Evolutionary conservation across 176 grass and related monocot species (phyloP).

Genomic region (Typha latifolia): DNA sequence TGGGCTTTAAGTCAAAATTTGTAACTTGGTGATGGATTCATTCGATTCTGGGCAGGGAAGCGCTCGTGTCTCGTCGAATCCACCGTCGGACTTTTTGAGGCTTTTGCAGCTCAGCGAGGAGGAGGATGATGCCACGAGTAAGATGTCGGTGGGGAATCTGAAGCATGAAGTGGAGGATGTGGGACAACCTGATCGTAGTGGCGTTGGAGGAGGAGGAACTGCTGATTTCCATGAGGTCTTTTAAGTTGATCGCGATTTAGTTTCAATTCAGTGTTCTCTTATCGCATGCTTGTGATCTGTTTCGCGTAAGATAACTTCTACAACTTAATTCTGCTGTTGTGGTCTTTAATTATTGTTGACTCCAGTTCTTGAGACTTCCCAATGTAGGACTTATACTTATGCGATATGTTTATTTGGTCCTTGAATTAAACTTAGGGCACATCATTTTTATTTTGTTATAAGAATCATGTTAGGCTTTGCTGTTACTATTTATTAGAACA

Average conservation of each 20-base stretch:
- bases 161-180: conserved; percentile 22
- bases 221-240: conserved; percentile 19
- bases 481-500: no score
- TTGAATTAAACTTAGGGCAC: no score
- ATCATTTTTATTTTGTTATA: no score
- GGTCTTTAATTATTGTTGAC: no score
- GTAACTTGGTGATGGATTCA: background rate
- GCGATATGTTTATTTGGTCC: no score
- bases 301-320: no score
- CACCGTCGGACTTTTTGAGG: conserved; percentile 55
- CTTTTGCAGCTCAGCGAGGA: conserved; percentile 65
- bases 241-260: background rate
- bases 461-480: no score
- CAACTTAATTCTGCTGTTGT: no score
- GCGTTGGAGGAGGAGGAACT: conserved; percentile 19
- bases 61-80: conserved; percentile 29
- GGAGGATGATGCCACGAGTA: conserved; percentile 89
- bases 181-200: conserved; percentile 12
- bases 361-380: no score
- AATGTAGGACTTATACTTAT: no score
- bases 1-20: background rate
- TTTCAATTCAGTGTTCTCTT: background rate
- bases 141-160: conserved; percentile 28
- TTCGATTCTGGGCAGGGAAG: conserved; percentile 39
- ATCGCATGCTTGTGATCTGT: no score